Conservation (phyloP, 345 rosid genomes). For the Euclidium syriacum region DNA sequence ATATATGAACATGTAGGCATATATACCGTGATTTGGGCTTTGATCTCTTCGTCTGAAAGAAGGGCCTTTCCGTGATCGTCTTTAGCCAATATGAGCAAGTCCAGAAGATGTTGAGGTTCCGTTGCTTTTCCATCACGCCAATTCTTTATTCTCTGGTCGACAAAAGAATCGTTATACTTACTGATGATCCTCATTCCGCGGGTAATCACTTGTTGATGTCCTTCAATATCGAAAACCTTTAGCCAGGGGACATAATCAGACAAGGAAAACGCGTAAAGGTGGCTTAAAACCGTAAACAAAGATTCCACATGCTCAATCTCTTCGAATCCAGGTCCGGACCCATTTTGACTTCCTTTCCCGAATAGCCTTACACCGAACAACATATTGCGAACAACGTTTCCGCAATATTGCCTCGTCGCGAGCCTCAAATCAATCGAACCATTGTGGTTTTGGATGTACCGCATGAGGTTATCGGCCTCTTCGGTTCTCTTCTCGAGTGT, state of each 20-base stretch:
- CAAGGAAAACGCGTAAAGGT: conserved; percentile 28
- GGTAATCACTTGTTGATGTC: conserved; percentile 31
- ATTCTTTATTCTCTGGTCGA: conserved; percentile 34
- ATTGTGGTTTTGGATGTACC: no score
- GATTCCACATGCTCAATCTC: conserved; percentile 37
- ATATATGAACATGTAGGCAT: no score
- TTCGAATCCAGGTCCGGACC: conserved; percentile 34
- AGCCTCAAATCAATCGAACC: no score
- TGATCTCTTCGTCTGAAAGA: conserved; percentile 32
- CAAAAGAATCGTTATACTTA: conserved; percentile 41
- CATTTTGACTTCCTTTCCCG: conserved; percentile 8
- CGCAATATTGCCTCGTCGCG: no score
- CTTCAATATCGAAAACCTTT: conserved; percentile 36
- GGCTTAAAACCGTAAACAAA: conserved; percentile 19
- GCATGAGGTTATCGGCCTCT: no score
- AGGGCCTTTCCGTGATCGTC: conserved; percentile 17
- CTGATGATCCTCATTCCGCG: neutral
- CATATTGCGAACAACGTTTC: conserved; percentile 31
- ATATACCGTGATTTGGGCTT: conserved; percentile 31
- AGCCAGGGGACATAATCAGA: conserved; percentile 40
- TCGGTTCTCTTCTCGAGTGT: no score
- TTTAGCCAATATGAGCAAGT: no score
- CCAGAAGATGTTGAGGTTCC: conserved; percentile 32
- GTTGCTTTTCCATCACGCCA: conserved; percentile 20
- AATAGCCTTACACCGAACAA: conserved; percentile 32